Percentiles rank a stretch among this genome's conserved stretches.
These are phyloP conservation scores for Exophiala lecanii-corni DNA, from an alignment of 2,329 filamentous ascomycete species.

Conservation along the genomic window DNA sequence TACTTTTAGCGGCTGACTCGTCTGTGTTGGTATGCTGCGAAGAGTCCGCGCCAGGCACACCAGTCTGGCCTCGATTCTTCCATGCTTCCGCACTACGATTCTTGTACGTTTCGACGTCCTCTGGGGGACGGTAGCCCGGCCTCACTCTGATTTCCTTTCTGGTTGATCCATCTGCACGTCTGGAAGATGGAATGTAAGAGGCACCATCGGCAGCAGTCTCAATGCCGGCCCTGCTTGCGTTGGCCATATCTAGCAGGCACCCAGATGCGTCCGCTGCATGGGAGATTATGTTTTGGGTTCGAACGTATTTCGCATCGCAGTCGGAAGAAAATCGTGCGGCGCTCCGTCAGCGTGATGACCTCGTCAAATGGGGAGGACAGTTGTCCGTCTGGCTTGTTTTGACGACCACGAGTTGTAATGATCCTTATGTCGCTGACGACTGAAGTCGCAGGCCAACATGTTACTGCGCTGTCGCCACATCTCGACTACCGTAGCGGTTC, in stretches of 20 bases:
- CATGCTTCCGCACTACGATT: slow-evolving; percentile 83
- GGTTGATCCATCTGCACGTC: slow-evolving; percentile 82
- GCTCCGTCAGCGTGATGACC: too few species aligned
- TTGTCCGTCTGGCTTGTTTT: too few species aligned
- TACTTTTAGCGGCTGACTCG: slow-evolving; percentile 68
- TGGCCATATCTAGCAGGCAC: slow-evolving; percentile 16
- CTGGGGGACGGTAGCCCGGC: slow-evolving; percentile 87
- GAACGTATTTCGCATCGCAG: too few species aligned
- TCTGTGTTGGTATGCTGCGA: slow-evolving; percentile 47
- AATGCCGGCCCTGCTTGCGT: slow-evolving; percentile 55
- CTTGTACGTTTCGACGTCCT: slow-evolving; percentile 95
- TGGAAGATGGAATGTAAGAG: slow-evolving; percentile 82
- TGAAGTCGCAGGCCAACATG: too few species aligned
- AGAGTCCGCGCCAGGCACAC: slow-evolving; percentile 67
- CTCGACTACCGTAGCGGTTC: too few species aligned
- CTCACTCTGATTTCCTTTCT: slow-evolving; percentile 90
- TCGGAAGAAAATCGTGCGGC: too few species aligned
- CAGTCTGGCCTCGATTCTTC: slow-evolving; percentile 66
- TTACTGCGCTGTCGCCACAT: too few species aligned
- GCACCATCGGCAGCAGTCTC: slow-evolving; percentile 76
- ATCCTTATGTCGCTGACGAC: too few species aligned
- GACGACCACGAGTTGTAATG: too few species aligned
- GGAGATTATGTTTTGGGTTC: too few species aligned
- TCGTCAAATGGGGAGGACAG: too few species aligned
- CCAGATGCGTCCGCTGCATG: too few species aligned